Percentiles rank a stretch among this genome's conserved stretches.
Conservation (phyloP, 2,329 filamentous ascomycete species). For the Tolypocladium capitatum region DNA sequence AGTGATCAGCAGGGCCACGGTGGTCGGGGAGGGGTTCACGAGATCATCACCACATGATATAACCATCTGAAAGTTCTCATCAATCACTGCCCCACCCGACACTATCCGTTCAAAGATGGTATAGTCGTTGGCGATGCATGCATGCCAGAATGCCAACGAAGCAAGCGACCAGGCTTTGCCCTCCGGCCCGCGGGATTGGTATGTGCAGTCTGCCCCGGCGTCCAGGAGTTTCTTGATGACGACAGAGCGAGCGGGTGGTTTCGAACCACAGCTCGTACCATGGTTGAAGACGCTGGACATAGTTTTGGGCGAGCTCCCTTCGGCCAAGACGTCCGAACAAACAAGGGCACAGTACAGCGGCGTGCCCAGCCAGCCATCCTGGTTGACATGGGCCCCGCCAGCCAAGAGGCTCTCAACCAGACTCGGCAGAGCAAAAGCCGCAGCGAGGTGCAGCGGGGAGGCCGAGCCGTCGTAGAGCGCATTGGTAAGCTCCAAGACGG, state of each 20-base stretch:
- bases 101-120: constrained; percentile 11
- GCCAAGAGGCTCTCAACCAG: constrained; percentile 15
- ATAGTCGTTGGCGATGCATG: constrained; percentile 11
- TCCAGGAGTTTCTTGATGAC: constrained; percentile 12
- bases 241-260: constrained; percentile 4
- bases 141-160: constrained; percentile 13
- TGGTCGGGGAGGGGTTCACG: constrained; percentile 3
- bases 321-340: constrained; percentile 14
- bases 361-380: constrained; percentile 12
- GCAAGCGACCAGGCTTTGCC: constrained; percentile 8
- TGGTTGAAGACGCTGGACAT: constrained; percentile 9
- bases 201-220: constrained; percentile 7
- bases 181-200: constrained; percentile 7
- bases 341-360: constrained; percentile 22
- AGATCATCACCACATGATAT: constrained; percentile 4
- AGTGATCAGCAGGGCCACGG: not conserved
- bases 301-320: constrained; percentile 7
- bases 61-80: constrained; percentile 6
- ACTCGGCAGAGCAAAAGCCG: constrained; percentile 16
- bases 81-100: constrained; percentile 5
- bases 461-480: constrained; percentile 14
- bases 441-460: constrained; percentile 20
- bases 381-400: constrained; percentile 9
- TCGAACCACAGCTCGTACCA: constrained; percentile 2
- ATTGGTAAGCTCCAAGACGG: constrained; percentile 16